Percentiles rank a stretch among this genome's conserved stretches.
Conservation (phyloP, 768 basidiomycete genomes). For the Lactarius sp. region DNA sequence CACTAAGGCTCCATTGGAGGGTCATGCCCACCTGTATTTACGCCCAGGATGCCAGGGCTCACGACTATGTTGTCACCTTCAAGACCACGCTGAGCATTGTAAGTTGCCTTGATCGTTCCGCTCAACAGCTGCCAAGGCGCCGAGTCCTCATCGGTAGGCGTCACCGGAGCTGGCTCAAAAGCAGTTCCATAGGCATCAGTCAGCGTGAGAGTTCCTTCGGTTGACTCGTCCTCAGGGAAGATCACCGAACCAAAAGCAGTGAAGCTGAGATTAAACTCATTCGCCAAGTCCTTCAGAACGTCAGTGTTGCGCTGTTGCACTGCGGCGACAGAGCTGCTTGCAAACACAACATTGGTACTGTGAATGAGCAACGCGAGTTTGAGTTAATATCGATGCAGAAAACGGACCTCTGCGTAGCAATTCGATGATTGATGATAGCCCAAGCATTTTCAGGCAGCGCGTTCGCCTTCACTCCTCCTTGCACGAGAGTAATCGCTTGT, state of each 20-base stretch:
- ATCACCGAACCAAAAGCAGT: constrained; percentile 38
- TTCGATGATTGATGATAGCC: constrained; percentile 30
- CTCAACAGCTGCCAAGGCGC: constrained; percentile 39
- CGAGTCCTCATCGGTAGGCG: constrained; percentile 35
- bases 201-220: constrained; percentile 37
- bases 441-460: constrained; percentile 42
- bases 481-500: constrained; percentile 38
- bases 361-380: background rate
- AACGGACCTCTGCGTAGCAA: constrained; percentile 33
- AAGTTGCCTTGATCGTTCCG: constrained; percentile 40
- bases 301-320: constrained; percentile 32
- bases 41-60: constrained; percentile 37
- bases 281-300: constrained; percentile 31
- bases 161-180: constrained; percentile 41
- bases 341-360: background rate
- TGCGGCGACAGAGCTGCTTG: constrained; percentile 32
- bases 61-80: constrained; percentile 33
- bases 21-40: constrained; percentile 34
- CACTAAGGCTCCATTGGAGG: background rate
- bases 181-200: constrained; percentile 35
- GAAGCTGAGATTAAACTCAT: constrained; percentile 39
- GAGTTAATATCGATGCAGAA: background rate
- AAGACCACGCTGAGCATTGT: constrained; percentile 32
- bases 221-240: constrained; percentile 25
- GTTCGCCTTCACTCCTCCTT: constrained; percentile 42